phyloP scores from a whole-genome alignment of 2,329 filamentous ascomycete genomes.

The Ceratocystis albifundus region DNA sequence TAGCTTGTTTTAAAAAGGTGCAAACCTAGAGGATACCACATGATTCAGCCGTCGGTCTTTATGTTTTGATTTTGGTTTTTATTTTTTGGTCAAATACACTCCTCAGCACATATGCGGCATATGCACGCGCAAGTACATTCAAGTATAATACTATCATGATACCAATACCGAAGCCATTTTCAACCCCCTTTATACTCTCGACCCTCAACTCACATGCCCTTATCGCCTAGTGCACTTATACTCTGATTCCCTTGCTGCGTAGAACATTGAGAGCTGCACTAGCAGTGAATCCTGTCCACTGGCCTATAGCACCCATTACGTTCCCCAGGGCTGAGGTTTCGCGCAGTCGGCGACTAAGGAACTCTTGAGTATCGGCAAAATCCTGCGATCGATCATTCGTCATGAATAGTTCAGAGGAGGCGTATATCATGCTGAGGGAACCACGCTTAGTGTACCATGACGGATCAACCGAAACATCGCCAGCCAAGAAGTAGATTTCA shows the following conservation, averaged over 20 bases:
- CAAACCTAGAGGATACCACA: not conserved
- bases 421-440: constrained; percentile 47
- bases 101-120: no score
- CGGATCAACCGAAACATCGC: constrained; percentile 68
- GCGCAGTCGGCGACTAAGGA: constrained; percentile 62
- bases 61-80: not conserved
- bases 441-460: constrained; percentile 69
- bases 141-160: no score
- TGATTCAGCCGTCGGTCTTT: not conserved
- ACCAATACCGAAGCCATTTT: no score
- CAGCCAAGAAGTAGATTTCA: constrained; percentile 81
- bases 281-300: constrained; percentile 76
- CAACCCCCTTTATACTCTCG: no score
- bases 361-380: constrained; percentile 67
- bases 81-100: not conserved
- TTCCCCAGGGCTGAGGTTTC: constrained; percentile 55
- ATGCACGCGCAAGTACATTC: no score
- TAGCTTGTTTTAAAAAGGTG: not conserved
- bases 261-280: constrained; percentile 68
- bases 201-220: not conserved
- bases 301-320: constrained; percentile 50
- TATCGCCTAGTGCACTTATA: constrained; percentile 38
- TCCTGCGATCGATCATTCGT: constrained; percentile 67
- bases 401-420: constrained; percentile 82
- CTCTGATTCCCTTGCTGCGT: constrained; percentile 73